These are phyloP conservation scores for Pouteria glomerata DNA, from an alignment of 148 eudicot genomes.

Conservation along the genomic window DNA sequence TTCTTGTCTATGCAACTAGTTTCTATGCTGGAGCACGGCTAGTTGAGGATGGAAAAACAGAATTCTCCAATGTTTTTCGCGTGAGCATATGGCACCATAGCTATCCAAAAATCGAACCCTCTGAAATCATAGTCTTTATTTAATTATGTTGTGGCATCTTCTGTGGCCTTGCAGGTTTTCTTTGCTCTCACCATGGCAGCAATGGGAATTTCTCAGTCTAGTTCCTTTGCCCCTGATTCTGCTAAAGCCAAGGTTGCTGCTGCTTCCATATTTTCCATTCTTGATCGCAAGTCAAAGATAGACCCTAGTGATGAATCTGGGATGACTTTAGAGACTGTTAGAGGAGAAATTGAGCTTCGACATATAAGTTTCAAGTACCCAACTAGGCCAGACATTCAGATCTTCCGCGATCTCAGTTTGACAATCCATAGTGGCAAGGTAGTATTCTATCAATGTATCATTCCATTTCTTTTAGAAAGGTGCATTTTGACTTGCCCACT, in stretches of 20 bases:
- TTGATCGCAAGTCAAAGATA: slow-evolving; percentile 60
- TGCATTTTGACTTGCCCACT: not conserved
- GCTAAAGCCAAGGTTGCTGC: slow-evolving; percentile 57
- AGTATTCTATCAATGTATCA: not conserved
- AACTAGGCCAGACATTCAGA: slow-evolving; percentile 52
- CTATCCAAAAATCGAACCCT: not conserved
- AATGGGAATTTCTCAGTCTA: slow-evolving; percentile 43
- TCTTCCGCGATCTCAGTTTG: slow-evolving; percentile 52
- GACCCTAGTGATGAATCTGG: slow-evolving; percentile 68
- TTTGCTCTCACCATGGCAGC: slow-evolving; percentile 65
- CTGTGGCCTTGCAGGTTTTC: slow-evolving; percentile 43
- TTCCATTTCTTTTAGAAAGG: not conserved
- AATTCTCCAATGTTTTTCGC: slow-evolving; percentile 43
- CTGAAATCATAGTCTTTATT: not conserved
- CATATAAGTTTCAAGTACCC: slow-evolving; percentile 65
- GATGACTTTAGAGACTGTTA: slow-evolving; percentile 35
- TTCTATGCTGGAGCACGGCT: slow-evolving; percentile 63
- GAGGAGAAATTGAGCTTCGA: slow-evolving; percentile 57
- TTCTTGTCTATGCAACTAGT: slow-evolving; percentile 37
- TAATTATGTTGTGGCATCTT: not conserved
- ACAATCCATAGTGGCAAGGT: slow-evolving; percentile 62
- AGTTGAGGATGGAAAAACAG: slow-evolving; percentile 45
- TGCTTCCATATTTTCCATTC: slow-evolving; percentile 51
- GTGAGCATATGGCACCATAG: slow-evolving; percentile 22
- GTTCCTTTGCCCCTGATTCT: slow-evolving; percentile 46